phyloP scores from a whole-genome alignment of 2,329 filamentous ascomycete species.

The Podosphaera xanthii region DNA sequence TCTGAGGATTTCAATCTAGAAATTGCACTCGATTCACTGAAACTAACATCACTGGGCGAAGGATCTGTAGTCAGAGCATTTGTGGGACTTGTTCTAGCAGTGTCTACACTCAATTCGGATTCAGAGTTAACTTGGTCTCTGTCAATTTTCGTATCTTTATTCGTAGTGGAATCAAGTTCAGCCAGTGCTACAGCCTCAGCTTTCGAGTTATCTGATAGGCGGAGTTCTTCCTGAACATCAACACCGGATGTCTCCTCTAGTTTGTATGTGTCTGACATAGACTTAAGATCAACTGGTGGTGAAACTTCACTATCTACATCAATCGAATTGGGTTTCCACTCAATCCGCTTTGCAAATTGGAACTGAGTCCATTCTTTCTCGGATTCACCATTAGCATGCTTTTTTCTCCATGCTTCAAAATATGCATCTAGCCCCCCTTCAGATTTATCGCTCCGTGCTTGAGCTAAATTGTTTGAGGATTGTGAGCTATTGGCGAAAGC shows the following conservation, averaged over 20 bases:
- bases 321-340: constrained; percentile 46
- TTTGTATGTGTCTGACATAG: constrained; percentile 6
- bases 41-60: constrained; percentile 16
- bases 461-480: constrained; percentile 21
- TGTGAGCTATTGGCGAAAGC: constrained; percentile 38
- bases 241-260: constrained; percentile 8
- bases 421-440: constrained; percentile 67
- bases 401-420: constrained; percentile 71
- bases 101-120: constrained; percentile 14
- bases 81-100: constrained; percentile 5
- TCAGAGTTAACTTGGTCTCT: constrained; percentile 21
- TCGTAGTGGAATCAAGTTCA: constrained; percentile 66
- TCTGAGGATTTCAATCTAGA: constrained; percentile 25
- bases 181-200: constrained; percentile 39
- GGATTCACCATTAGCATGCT: constrained; percentile 39
- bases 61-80: constrained; percentile 7
- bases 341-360: constrained; percentile 69
- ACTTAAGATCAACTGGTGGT: constrained; percentile 1
- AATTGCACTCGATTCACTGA: constrained; percentile 28
- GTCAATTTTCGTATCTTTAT: constrained; percentile 41
- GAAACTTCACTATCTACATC: constrained; percentile 10
- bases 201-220: constrained; percentile 12
- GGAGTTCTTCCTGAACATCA: not conserved
- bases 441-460: constrained; percentile 31
- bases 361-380: constrained; percentile 81